Evolutionary conservation across 768 basidiomycete genomes (phyloP), one percentile per base, ranked within the genome.

Genomic region (Boletus edulis): DNA sequence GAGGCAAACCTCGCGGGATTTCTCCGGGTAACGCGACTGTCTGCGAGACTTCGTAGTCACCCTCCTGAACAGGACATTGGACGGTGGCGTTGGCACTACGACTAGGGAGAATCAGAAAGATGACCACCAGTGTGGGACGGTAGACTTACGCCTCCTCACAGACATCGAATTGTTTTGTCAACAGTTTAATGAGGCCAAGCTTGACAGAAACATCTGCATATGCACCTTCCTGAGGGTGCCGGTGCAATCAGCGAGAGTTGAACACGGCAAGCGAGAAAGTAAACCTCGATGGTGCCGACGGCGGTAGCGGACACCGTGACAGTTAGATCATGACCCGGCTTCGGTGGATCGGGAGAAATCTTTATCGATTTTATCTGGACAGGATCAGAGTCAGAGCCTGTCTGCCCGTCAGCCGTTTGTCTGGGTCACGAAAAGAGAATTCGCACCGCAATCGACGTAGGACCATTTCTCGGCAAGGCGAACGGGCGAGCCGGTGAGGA

Each of bases 181-280:
- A 74, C n/a, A 98, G 69, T 75, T 92, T 97, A 67, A 99, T 82
- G 29, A 92, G 74, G 24, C 97, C 97, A n/a, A 98, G 78, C 71
- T 98, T 98, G 52, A 99, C 96, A 2, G 74, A 73, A 5, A 99
- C 94, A 61, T 95, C 85, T 9, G 89, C 96, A 63, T 83, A 90
- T 38, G 96, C 90, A 6, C 97, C 97, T 5, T 94, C 87, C 95
- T 98, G 59, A 13, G 13, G 24, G 50, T n/a, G 3, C 13, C 27
- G 37, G 50, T n/a, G 5, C 13, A 29, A 40, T 73, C 18, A 63
- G 51, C 31, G 55, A 27, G 54, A 41, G 39, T 22, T 18, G 34
- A 42, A 12, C 35, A 32, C 49, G 45, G 13, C 37, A 49, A 38
- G 52, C 14, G 49, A 4, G 17, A 10, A 53, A 20, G 50, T 75